Evolutionary conservation across 192 early-diverging fungal species (phyloP), one percentile per base, ranked within the genome.

Genomic region (Diversispora epigaea): DNA sequence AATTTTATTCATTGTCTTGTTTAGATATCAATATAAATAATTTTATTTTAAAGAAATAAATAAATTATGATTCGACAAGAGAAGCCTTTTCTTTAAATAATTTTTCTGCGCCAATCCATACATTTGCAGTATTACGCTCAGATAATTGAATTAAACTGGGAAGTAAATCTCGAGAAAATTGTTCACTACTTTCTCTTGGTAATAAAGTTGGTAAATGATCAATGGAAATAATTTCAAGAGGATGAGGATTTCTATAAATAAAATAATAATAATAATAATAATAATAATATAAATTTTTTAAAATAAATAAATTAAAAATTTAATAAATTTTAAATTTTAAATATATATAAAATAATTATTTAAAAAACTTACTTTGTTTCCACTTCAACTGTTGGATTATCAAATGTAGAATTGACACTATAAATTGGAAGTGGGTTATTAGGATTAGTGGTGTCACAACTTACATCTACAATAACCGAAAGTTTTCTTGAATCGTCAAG

Each of bases 351-450:
- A 21, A 25, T 61, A 45, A 40, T 39, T 64, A 40, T 1, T 32
- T 32, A 32, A 41, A 12, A n/a, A 22, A 77, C 82, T 67, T 73
- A 86, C 86, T 79, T 80, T 54, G 83, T 77, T 19, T 86, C 73
- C 15, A 97, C 91, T 47, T 79, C 80, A 55, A 96, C 85, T 15
- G 91, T 89, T 43, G 97, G 94, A 47, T 95, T 91, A 79, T 96
- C 94, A 82, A 99, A 99, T 39, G 96, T 97, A 22, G 97, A 97
- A 84, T 91, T 90, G 79, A 91, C 84, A 70, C 82, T 86, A 87
- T 99, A 99, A 68, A 99, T 88, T 47, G 96, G 97, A 76, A 99
- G 93, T 58, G 97, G 97, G 83, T 99, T 99, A 84, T 95, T 90
- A 25, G 97, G 96, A 84, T 97, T 97, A 78, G 95, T 97, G 17